Evolutionary conservation across 2,329 filamentous ascomycete genomes (phyloP), one percentile per base, ranked within the genome.

Genomic region (Nigrospora osmanthi): DNA sequence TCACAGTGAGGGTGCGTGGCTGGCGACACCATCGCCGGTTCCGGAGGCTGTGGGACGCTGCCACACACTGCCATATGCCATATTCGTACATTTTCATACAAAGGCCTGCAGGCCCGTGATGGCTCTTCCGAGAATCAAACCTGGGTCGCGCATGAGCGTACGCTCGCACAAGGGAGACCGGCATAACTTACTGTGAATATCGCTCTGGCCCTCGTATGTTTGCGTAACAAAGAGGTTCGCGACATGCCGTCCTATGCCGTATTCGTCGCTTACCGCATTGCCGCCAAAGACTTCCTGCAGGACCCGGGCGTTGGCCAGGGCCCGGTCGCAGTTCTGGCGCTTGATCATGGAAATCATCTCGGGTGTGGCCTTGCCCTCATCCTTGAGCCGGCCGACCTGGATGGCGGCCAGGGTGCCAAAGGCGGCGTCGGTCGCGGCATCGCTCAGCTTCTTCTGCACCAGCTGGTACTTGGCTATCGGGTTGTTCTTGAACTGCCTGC

Each of bases 341-440:
- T 98, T 98, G 62, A 97, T 83, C 87, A 98, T 79, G 63, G 79
- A 83, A 58, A 98, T 95, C 91, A 97, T 97, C 71, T 98, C 93
- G 7, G 93, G 90, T 3, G 85, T 83, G 19, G 79, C 81, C 65
- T 89, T 87, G 51, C 90, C 90, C 61, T 88, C 82, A 57, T 97
- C 91, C 76, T 96, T 97, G 47, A 97, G 78, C 49, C 91, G 76
- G 43, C 89, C 90, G 33, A 97, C 91, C 67, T 98, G 93, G 47
- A 88, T 81, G 9, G 88, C 85, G 7, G 93, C 93, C 44, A 95
- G 70, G n/a, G 88, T 87, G 37, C 93, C 93, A 61, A 87, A 97
- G 1, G 90, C 85, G 2, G 87, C 89, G 64, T 98, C 93, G 1
- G 91, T 96, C 4, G 80, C 75, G 2, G 93, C 93, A 64, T 98